phyloP scores from a whole-genome alignment of 768 basidiomycete genomes.

The Lanmaoa rubissima region DNA sequence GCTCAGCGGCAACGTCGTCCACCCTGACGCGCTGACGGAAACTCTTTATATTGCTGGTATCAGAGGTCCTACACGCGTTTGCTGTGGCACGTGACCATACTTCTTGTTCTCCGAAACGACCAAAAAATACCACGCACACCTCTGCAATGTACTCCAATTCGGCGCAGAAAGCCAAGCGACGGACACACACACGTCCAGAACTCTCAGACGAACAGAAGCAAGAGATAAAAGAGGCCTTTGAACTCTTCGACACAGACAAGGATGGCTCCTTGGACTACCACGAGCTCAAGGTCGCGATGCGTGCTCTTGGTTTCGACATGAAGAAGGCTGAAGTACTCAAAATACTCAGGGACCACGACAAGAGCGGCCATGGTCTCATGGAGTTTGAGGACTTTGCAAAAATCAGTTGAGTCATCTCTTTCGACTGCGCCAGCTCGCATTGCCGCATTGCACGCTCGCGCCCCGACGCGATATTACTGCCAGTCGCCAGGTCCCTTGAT shows the following conservation, averaged over 20 bases:
- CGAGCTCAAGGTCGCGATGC: slow-evolving; percentile 98
- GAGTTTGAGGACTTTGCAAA: slow-evolving; percentile 91
- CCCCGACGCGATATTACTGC: slow-evolving; percentile 5
- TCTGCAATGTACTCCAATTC: slow-evolving; percentile 54
- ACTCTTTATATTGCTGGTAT: neutral
- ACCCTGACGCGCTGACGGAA: too few species aligned
- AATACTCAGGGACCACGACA: slow-evolving; percentile 87
- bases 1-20: too few species aligned
- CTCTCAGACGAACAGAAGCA: slow-evolving; percentile 88
- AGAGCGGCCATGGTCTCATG: slow-evolving; percentile 79
- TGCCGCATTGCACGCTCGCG: neutral
- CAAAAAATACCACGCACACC: neutral
- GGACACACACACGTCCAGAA: slow-evolving; percentile 75
- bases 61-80: neutral
- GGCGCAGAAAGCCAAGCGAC: slow-evolving; percentile 70
- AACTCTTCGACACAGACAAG: slow-evolving; percentile 98
- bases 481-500: neutral
- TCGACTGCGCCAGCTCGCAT: neutral
- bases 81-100: too few species aligned
- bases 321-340: slow-evolving; percentile 99
- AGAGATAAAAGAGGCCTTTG: slow-evolving; percentile 98
- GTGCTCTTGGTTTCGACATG: slow-evolving; percentile 94
- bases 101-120: too few species aligned
- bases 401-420: slow-evolving; percentile 65
- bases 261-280: slow-evolving; percentile 96